These are phyloP conservation scores for Yamadazyma buinensis DNA, from an alignment of 1,139 yeast species.

Conservation along the genomic window DNA sequence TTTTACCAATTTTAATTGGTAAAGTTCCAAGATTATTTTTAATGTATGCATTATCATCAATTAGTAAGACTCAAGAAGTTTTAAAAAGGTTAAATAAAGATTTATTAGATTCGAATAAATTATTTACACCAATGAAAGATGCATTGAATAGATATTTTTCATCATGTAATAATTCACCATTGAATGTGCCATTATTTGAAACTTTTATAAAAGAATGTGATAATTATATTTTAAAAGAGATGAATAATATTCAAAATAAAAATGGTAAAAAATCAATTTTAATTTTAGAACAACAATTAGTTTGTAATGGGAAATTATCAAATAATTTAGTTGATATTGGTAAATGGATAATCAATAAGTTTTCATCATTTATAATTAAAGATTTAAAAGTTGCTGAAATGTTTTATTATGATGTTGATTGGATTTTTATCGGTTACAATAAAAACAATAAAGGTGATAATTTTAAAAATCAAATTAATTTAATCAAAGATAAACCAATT, in stretches of 20 bases:
- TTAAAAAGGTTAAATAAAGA: conserved; percentile 44
- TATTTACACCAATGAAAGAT: conserved; percentile 52
- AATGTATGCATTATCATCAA: conserved; percentile 65
- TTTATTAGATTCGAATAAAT: conserved; percentile 36
- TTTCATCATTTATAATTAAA: conserved; percentile 28
- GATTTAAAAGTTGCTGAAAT: conserved; percentile 47
- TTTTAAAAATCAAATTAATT: conserved; percentile 3
- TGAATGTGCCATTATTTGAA: conserved; percentile 59
- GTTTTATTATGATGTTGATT: conserved; percentile 64
- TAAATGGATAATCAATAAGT: conserved; percentile 29
- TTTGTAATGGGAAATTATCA: conserved; percentile 60
- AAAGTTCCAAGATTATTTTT: conserved; percentile 70
- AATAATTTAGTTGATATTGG: conserved; percentile 36
- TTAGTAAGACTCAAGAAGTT: conserved; percentile 64
- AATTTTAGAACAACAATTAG: conserved; percentile 59
- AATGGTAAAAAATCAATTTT: conserved; percentile 34
- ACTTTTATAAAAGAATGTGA: conserved; percentile 54
- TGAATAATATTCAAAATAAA: conserved; percentile 16
- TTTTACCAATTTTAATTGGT: conserved; percentile 53
- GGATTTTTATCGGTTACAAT: conserved; percentile 55
- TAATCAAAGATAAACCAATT: conserved; percentile 4
- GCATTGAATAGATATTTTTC: conserved; percentile 52
- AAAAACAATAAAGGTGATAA: conserved; percentile 4
- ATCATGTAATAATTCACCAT: conserved; percentile 52
- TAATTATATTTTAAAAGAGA: conserved; percentile 29